phyloP scores from a whole-genome alignment of 306 rosid genomes.

The cucumber (Cucumis sativus) region DNA sequence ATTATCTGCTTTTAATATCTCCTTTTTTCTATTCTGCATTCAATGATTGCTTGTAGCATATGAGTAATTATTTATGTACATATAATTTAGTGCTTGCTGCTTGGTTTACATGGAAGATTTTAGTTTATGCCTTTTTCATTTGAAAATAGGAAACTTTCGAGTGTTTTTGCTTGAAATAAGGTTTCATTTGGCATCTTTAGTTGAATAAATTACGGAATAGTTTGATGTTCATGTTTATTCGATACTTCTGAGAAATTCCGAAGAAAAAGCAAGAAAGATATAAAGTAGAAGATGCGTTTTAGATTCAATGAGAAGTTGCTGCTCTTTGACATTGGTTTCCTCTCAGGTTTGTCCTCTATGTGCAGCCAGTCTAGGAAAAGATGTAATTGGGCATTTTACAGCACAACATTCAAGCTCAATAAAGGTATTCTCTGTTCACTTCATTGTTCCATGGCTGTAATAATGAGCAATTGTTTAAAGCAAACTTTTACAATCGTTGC shows the following conservation, averaged over 20 bases:
- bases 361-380: constrained; percentile 66
- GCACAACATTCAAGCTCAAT: constrained; percentile 48
- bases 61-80: neutral
- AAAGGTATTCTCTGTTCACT: constrained; percentile 35
- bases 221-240: neutral
- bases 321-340: constrained; percentile 11
- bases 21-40: neutral
- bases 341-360: constrained; percentile 91
- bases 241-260: neutral
- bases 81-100: neutral
- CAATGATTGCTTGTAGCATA: neutral
- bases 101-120: neutral
- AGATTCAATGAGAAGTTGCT: neutral
- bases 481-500: neutral
- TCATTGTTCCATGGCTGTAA: neutral
- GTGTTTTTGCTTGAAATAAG: neutral
- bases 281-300: neutral
- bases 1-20: constrained; percentile 1
- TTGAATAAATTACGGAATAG: neutral
- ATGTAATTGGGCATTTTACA: constrained; percentile 50
- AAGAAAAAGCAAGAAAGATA: neutral
- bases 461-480: neutral
- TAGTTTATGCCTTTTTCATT: neutral
- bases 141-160: neutral
- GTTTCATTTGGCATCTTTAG: neutral